Percentiles rank a stretch among this genome's conserved stretches.
Conservation (phyloP, 2,329 filamentous ascomycete species). For the Lachnellula hyalina region DNA sequence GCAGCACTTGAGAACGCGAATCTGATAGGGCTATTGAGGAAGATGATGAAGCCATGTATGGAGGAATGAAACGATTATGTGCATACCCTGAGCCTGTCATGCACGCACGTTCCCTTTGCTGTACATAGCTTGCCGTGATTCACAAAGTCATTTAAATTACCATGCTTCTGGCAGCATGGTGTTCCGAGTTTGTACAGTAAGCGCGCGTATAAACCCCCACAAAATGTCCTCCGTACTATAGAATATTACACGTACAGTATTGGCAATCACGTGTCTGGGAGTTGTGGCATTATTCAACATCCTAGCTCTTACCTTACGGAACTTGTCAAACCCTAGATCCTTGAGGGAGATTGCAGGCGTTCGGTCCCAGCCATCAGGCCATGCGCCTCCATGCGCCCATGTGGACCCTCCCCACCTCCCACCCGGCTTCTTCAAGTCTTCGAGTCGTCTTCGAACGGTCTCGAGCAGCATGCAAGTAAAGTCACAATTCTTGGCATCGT, state of each 20-base stretch:
- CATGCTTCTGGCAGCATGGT: not conserved
- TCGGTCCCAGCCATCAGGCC: not conserved
- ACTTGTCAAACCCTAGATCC: not conserved
- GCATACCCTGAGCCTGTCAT: not conserved
- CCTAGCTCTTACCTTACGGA: not conserved
- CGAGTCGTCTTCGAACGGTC: too few relatives aligned
- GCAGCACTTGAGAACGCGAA: constrained; percentile 92
- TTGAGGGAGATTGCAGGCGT: not conserved
- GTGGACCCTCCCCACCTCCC: not conserved
- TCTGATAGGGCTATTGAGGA: constrained; percentile 78
- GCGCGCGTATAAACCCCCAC: not conserved
- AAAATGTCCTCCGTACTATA: not conserved
- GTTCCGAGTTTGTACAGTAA: not conserved
- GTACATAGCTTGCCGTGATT: not conserved
- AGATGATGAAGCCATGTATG: constrained; percentile 81
- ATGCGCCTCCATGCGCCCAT: constrained; percentile 1
- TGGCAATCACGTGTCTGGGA: not conserved
- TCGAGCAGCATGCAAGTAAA: too few relatives aligned
- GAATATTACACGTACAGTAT: not conserved
- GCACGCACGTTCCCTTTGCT: not conserved
- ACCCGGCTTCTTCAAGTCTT: not conserved
- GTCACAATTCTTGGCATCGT: too few relatives aligned
- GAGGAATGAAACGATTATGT: constrained; percentile 1
- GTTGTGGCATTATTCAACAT: not conserved
- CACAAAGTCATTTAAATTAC: too few relatives aligned